Conservation (phyloP, 371 early-diverging fungal genomes). For the Cokeromyces recurvatus region DNA sequence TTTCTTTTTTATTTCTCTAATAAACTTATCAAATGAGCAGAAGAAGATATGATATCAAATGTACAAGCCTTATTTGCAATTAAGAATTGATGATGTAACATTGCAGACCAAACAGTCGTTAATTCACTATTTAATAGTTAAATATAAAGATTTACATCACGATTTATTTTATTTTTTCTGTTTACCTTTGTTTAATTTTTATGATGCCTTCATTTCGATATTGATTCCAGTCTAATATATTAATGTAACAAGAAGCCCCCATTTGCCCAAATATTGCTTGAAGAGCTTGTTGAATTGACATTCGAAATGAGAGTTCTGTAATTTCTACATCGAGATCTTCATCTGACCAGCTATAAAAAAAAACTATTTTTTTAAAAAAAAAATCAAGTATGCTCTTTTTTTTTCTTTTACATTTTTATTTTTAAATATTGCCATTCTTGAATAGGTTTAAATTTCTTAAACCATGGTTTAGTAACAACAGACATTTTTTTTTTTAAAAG, state of each 20-base stretch:
- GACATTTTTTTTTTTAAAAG: background rate
- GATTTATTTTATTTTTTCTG: too few relatives aligned
- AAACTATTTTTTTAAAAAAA: background rate
- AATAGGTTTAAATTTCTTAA: conserved; percentile 12
- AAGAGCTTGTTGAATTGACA: conserved; percentile 42
- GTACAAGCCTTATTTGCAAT: conserved; percentile 25
- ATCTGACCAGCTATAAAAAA: conserved; percentile 29
- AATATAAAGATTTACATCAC: too few relatives aligned
- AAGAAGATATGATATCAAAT: conserved; percentile 30
- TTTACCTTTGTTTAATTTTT: conserved; percentile 37
- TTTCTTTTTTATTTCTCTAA: too few relatives aligned
- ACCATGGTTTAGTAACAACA: conserved; percentile 15
- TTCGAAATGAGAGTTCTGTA: conserved; percentile 40
- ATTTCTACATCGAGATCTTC: conserved; percentile 19
- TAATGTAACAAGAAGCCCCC: conserved; percentile 30
- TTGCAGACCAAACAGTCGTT: conserved; percentile 37
- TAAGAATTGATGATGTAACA: conserved; percentile 27
- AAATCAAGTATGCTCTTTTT: too few relatives aligned
- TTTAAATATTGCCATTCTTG: conserved; percentile 41
- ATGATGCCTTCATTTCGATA: conserved; percentile 28
- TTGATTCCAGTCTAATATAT: conserved; percentile 42
- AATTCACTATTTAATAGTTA: conserved; percentile 25
- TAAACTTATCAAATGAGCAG: conserved; percentile 36
- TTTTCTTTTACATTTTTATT: conserved; percentile 39
- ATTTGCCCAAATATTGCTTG: conserved; percentile 32